Conservation (phyloP, 768 basidiomycete genomes). For the Cyathus striatus region DNA sequence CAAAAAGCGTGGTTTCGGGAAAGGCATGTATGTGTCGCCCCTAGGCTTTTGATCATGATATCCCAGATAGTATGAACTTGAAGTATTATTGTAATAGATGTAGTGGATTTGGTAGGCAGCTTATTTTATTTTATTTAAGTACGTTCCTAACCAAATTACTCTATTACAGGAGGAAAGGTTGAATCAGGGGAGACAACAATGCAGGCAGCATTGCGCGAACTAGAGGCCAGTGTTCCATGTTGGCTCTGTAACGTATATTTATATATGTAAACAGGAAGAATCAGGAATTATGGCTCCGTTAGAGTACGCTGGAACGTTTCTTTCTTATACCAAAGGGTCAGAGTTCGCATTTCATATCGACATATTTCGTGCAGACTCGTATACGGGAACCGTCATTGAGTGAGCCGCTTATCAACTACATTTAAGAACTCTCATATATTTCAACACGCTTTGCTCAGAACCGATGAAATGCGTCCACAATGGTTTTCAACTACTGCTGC, state of each 20-base stretch:
- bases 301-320: conserved; percentile 56
- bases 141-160: not conserved
- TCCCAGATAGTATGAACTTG: conserved; percentile 2
- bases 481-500: conserved; percentile 55
- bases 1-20: conserved; percentile 78
- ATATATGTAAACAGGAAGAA: conserved; percentile 90
- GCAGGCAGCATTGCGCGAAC: conserved; percentile 74
- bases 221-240: conserved; percentile 34
- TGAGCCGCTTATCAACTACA: conserved; percentile 30
- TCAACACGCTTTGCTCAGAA: too few relatives aligned
- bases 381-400: conserved; percentile 62
- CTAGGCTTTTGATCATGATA: not conserved
- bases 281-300: conserved; percentile 67
- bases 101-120: conserved; percentile 72
- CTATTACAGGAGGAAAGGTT: conserved; percentile 61
- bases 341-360: conserved; percentile 70
- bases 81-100: conserved; percentile 39
- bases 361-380: conserved; percentile 59
- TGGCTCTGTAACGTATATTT: too few relatives aligned
- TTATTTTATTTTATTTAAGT: not conserved
- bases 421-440: too few relatives aligned
- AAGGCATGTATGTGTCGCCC: conserved; percentile 39
- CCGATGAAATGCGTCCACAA: conserved; percentile 83
- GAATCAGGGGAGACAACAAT: conserved; percentile 65
- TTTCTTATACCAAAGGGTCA: conserved; percentile 52